Base-by-base conservation (phyloP, 202 grass and related monocot species). In the Schoenoplectus triqueter region DNA sequence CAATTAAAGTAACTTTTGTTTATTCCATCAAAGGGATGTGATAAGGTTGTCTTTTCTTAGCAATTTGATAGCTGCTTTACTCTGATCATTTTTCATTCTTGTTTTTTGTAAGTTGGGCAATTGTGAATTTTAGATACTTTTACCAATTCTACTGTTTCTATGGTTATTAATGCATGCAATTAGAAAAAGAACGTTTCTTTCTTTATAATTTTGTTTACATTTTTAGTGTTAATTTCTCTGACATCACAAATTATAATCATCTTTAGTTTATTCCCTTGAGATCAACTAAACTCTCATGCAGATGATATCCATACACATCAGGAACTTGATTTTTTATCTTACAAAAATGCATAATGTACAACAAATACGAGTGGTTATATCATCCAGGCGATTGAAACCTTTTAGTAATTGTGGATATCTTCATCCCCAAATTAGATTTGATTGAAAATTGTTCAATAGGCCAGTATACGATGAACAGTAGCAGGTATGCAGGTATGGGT, bases 1-100 rank as follows among this genome's bases (percentile, higher is more conserved):
- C 74, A 78, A 60, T 14, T 62, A 61, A 62, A 79, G 14, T 79
- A 79, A 55, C 75, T 79, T 22, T 44, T 60, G 39, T 79, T 79
- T 79, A 61, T 61, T 61, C 39, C 31, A 60, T 78, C 18, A 79
- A 77, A 61, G 52, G 22, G 55, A 44, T 61, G 52, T 79, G 75
- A 79, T 79, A 79, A 79, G 14, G 52, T 61, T 79, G 31, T 7
- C 75, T 79, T 79, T 61, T 42, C 74, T 54, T 62, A 55, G 49
- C 20, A 76, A 10, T 40, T 74, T 79, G 75, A 45, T 14, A 60
- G 13, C 14, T 18, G 22, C 52, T 45, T 45, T 79, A 4, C 31
- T 60, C 39, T 61, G 31, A 44, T 39, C 17, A 59, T 42, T 60
- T 74, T 41, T 61, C 22, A 7, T 73, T 73, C 8, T 50, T 22